Base-by-base conservation (phyloP, 176 grass and related monocot genomes). In the Pharus latifolius region DNA sequence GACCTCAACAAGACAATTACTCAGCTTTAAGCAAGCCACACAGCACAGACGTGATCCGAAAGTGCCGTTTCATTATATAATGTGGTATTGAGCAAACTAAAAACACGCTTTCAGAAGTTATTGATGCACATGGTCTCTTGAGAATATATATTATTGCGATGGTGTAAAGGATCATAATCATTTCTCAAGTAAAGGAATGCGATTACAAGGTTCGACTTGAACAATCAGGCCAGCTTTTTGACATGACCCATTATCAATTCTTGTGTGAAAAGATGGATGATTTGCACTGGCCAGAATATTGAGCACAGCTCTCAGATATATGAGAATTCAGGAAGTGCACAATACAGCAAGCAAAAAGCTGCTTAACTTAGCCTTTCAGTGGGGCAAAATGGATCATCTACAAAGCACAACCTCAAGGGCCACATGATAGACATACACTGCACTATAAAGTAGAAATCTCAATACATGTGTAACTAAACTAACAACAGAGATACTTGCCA, bases 401-500 rank as follows among this genome's bases (percentile, higher is more conserved):
- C 2, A 73, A 51, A 62, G 55, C 40, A 49, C 30, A 30, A 74
- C 54, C 53, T 48, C 9, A 56, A 20, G 17, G 49, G 70, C 49
- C n/a, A 80, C 16, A 70, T 56, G 29, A 70, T 49, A 64, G 64
- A 50, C 42, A 70, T 80, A 55, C 20, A 70, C 63, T 32, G 11
- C 56, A 31, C 24, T 4, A 38, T 9, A n/a, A n/a, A n/a, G n/a
- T n/a, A n/a, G n/a, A 59, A 37, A 64, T 34, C 49, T 76, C 10
- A 70, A 31, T 19, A 70, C 32, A 63, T 49, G 38, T 50, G 25
- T 32, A 58, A 51, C 67, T 78, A 84, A 48, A 84, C 48, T 56
- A 42, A 76, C 56, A 85, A 61, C 51, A 60, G 26, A 43, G 64
- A 63, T 43, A 64, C 72, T 75, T 70, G 40, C 26, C 77, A 42